Base-by-base conservation (phyloP, 805 yeast genomes). In the Candida odintsovae region DNA sequence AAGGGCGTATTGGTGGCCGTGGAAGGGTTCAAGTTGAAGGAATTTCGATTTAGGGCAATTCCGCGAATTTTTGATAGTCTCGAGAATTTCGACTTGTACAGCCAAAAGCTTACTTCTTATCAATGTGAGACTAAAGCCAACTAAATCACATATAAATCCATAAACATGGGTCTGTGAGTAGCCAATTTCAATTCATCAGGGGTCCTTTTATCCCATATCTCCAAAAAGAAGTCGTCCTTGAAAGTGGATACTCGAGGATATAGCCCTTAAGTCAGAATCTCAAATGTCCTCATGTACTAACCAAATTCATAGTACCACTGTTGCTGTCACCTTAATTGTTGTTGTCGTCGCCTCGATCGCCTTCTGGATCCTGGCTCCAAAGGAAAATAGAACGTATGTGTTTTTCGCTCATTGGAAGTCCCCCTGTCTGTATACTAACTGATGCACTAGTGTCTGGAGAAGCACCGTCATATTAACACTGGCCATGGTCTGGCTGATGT, bases 361-460 rank as follows among this genome's bases (percentile, higher is more conserved):
- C 39, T 82, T 90, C 49, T 90, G 97, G 97, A 69, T 75, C 44
- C 73, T 80, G 65, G 95, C 97, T 9, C 97, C 97, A 40, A 83
- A 84, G 66, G 77, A 83, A 56, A 86, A 89, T 64, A 78, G 75
- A 66, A 80, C 87, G 76, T 78, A 28, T 37, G 52, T 46, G 19
- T 3, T 18, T 6, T 22, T 22, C 23, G 8, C 8, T 8, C 5
- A 22, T 5, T 22, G 5, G 23, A 22, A 22, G 8, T 22, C 23
- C n/a, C n/a, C n/a, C 5, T 22, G 5, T 22, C 5, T 22, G 8
- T 22, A 22, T 23, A 52, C 42, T 46, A 49, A 49, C 48, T 40
- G 26, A n/a, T n/a, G 23, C 5, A 22, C 8, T 22, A 75, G 80
- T 38, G 83, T 79, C 45, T 79, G 89, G 88, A 76, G 90, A 69